These are phyloP conservation scores for Talaromyces sp. DNA, from an alignment of 2,329 filamentous ascomycete species.

Conservation along the genomic window DNA sequence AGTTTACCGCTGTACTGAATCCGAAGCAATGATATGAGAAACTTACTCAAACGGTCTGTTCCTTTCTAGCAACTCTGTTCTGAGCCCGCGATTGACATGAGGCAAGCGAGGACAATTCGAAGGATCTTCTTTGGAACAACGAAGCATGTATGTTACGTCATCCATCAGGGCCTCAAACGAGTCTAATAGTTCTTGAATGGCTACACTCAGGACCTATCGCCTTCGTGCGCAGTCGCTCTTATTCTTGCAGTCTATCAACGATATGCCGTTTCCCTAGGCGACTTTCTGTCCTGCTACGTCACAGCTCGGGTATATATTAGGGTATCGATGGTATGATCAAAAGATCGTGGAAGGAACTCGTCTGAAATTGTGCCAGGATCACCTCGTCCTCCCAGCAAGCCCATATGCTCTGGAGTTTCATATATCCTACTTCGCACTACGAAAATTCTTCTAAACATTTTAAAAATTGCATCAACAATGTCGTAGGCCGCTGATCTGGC, in stretches of 20 bases:
- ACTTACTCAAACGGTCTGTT: not conserved
- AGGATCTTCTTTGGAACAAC: not conserved
- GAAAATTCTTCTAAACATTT: not conserved
- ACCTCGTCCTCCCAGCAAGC: not conserved
- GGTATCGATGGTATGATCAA: not conserved
- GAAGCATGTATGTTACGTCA: not conserved
- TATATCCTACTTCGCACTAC: not conserved
- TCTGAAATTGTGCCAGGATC: not conserved
- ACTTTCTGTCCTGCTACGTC: conserved; percentile 1
- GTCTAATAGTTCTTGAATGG: not conserved
- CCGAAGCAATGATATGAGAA: not conserved
- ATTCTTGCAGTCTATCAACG: not conserved
- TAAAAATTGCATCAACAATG: not conserved
- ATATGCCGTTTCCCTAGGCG: not conserved
- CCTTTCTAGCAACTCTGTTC: too few relatives aligned
- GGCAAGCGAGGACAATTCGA: conserved; percentile 3
- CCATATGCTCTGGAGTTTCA: not conserved
- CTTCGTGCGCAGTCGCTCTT: not conserved
- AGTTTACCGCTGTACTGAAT: not conserved
- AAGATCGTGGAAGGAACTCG: not conserved
- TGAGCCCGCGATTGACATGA: too few relatives aligned
- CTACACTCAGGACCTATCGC: conserved; percentile 4
- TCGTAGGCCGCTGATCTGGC: not conserved
- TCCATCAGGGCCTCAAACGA: not conserved
- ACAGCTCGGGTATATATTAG: conserved; percentile 2